Base-by-base conservation (phyloP, 2,329 filamentous ascomycete genomes). In the Fusarium nelsonii region DNA sequence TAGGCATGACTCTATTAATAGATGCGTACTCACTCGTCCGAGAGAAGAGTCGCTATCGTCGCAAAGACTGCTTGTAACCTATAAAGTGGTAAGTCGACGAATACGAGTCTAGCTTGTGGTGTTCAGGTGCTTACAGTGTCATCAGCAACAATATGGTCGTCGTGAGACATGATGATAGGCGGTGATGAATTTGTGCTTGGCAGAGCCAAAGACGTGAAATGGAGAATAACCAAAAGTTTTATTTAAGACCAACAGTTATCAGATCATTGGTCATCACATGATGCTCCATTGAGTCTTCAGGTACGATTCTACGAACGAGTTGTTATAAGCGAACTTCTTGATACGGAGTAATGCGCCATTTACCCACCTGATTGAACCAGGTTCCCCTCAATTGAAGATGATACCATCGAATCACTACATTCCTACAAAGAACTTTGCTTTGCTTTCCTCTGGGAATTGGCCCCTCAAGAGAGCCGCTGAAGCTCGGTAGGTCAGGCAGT, bases 31-130 rank as follows among this genome's bases (percentile, higher is more conserved):
- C 6, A 59, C 56, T 11, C 33, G 33, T 11, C 51, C 51, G 4
- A 57, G 5, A 4, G 51, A 39, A 23, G 56, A 59, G 28, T 59
- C 51, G n/a, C 16, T 40, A 4, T 46, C 56, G 6, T 34, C 34
- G 1, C 7, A 2, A 7, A 41, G 8, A 20, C 39, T 41, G 14
- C 8, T 18, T 26, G 14, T 9, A 18, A 15, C 39, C 39, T 41
- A 16, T 18, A 9, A 10, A 5, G 3, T 5, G 14, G 14, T 41
- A 16, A 26, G 39, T 15, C 2, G 12, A 14, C 16, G 12, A 34
- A 30, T 11, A 30, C 8, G 30, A 30, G 10, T 30, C 8, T 3
- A 30, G 30, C 30, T 11, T 11, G 30, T 11, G 10, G 33, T 8
- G 14, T 15, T 34, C 12, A 5, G 20, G 23, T 41, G 23, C 39